Conservation (phyloP, 495 filamentous ascomycete genomes). For the Immersiella caudata region DNA sequence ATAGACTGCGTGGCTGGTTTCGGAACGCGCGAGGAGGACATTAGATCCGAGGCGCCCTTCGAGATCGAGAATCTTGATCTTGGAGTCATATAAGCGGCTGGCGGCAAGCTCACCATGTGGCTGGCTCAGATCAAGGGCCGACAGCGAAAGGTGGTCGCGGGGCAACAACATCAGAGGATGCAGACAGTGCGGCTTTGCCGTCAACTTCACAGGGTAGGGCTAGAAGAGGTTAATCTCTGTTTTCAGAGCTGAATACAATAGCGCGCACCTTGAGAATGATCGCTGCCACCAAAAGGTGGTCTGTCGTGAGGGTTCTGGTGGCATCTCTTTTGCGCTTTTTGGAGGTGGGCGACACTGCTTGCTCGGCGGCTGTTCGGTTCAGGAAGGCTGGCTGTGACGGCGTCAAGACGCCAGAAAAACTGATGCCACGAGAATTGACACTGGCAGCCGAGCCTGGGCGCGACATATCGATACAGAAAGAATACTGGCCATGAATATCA, state of each 20-base stretch:
- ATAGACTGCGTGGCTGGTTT: slow-evolving; percentile 62
- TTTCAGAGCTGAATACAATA: background rate
- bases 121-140: slow-evolving; percentile 60
- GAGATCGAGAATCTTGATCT: slow-evolving; percentile 63
- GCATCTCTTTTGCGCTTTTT: slow-evolving; percentile 38
- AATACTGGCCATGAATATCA: slow-evolving; percentile 27
- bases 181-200: slow-evolving; percentile 61
- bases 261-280: slow-evolving; percentile 51
- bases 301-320: slow-evolving; percentile 35
- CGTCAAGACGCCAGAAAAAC: slow-evolving; percentile 16
- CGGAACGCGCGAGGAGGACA: slow-evolving; percentile 68
- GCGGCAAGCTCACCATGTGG: slow-evolving; percentile 55
- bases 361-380: background rate
- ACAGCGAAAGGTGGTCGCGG: slow-evolving; percentile 61
- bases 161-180: slow-evolving; percentile 64
- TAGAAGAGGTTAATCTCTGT: slow-evolving; percentile 35
- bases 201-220: slow-evolving; percentile 61
- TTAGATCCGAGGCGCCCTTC: slow-evolving; percentile 56
- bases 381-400: slow-evolving; percentile 5
- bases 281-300: slow-evolving; percentile 51
- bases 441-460: slow-evolving; percentile 38
- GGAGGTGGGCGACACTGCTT: slow-evolving; percentile 15
- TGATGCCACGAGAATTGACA: slow-evolving; percentile 39
- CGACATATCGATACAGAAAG: slow-evolving; percentile 40
- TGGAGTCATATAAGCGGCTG: slow-evolving; percentile 60